Base-by-base conservation (phyloP, 169 alveolate genomes). In the Eimeria falciformis region DNA sequence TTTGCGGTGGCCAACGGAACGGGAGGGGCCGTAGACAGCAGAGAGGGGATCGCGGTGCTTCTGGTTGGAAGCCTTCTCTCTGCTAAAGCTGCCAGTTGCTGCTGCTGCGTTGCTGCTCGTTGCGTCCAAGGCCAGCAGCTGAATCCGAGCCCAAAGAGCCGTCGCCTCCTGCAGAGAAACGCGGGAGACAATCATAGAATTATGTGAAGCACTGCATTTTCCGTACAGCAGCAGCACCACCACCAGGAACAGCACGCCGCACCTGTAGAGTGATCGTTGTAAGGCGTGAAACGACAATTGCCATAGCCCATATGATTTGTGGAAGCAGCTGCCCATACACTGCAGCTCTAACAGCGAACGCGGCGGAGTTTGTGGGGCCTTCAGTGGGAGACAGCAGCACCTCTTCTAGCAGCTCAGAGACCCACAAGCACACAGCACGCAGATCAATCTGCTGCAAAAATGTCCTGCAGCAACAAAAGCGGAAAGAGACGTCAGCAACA, bases 91-190 rank as follows among this genome's bases (percentile, higher is more conserved):
- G 53, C 7, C 27, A 2, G 33, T 43, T 71, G 53, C 83, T 71
- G 56, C 73, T 18, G 25, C 73, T n/a, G 73, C 73, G 73, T n/a
- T 62, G n/a, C 1, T 62, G 62, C 62, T 71, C 27, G 83, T 71
- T 27, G 83, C 83, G 23, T 71, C 83, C 21, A 71, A 43, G 50
- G 83, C 83, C 25, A 71, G 83, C 21, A 71, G 83, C 83, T 71
- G 83, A 53, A 71, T 18, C 47, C 83, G 53, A 17, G 83, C 83
- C 83, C 83, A 71, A 12, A 71, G 83, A 12, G 83, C 83, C 6
- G 58, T 71, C 18, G 83, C 25, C 25, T 71, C 83, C 83, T 71
- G 56, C 17, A 45, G 21, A 71, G 58, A 29, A 43, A 14, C 78
- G 23, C 75, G 7, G 40, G 23, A 50, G 18, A 21, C 62, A 21